These are phyloP conservation scores for Asterella californica DNA, from an alignment of 225 moss, liverwort and hornwort species.

Conservation along the genomic window DNA sequence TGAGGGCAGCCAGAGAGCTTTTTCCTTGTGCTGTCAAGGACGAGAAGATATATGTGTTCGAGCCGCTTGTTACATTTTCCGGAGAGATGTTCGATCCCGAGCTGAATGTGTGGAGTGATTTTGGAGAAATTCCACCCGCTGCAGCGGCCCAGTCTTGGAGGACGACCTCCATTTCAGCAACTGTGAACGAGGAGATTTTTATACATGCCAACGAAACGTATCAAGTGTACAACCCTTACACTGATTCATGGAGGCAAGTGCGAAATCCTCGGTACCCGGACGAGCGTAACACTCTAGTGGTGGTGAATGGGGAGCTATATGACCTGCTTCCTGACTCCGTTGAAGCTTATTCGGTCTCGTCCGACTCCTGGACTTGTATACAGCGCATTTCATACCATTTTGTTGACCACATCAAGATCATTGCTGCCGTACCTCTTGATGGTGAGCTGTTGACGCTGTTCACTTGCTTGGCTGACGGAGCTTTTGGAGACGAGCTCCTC, in stretches of 20 bases:
- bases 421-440: slow-evolving; percentile 1
- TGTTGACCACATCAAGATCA: slow-evolving; percentile 3
- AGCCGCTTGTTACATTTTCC: slow-evolving; percentile 12
- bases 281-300: slow-evolving; percentile 10
- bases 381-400: slow-evolving; percentile 14
- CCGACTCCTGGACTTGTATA: slow-evolving; percentile 1
- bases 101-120: slow-evolving; percentile 20
- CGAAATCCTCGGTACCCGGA: not conserved
- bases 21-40: slow-evolving; percentile 24
- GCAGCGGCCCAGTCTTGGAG: not conserved
- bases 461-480: not conserved
- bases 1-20: not conserved
- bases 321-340: slow-evolving; percentile 10
- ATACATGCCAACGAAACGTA: slow-evolving; percentile 5
- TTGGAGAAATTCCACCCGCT: slow-evolving; percentile 7
- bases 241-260: not conserved
- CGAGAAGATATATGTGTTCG: slow-evolving; percentile 29
- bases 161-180: not conserved
- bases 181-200: slow-evolving; percentile 2
- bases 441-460: slow-evolving; percentile 2
- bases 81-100: slow-evolving; percentile 21
- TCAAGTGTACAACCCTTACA: not conserved
- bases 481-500: not conserved
- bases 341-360: not conserved
- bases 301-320: slow-evolving; percentile 1